Evolutionary conservation across 106 monocot species (phyloP).

Genomic region (Ottelia alismoides): DNA sequence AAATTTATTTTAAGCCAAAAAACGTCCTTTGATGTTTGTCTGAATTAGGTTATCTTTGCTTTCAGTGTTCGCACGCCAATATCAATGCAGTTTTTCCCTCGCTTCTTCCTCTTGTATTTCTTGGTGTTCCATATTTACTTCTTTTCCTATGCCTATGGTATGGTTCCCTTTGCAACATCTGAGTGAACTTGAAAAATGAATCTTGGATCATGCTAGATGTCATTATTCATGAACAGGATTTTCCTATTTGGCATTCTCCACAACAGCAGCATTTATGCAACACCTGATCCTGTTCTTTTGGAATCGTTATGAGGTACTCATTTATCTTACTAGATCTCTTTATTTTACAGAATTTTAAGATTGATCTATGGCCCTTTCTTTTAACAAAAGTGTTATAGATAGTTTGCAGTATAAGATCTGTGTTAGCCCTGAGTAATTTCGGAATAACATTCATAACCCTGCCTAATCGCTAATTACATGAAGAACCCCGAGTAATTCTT

Average conservation of each 20-base stretch:
- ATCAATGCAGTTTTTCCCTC: conserved; percentile 99
- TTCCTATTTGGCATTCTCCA: conserved; percentile 90
- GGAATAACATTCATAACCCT: too few relatives aligned
- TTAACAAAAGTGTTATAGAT: too few relatives aligned
- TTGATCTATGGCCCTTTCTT: too few relatives aligned
- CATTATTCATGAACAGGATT: conserved; percentile 35
- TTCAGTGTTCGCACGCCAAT: conserved; percentile 92
- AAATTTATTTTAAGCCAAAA: too few relatives aligned
- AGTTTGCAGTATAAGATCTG: too few relatives aligned
- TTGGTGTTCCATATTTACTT: conserved; percentile 95
- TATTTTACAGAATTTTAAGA: too few relatives aligned
- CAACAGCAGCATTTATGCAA: conserved; percentile 98
- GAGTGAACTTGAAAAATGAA: background rate
- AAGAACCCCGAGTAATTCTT: too few relatives aligned
- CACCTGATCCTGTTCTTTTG: conserved; percentile 98
- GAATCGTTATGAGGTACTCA: conserved; percentile 99
- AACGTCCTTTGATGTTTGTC: background rate
- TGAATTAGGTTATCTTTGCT: background rate
- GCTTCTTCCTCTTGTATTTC: conserved; percentile 96
- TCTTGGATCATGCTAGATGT: background rate
- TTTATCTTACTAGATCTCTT: too few relatives aligned
- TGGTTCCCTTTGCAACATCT: background rate
- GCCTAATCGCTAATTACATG: too few relatives aligned
- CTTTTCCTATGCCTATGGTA: conserved; percentile 97
- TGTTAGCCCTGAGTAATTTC: too few relatives aligned